Percentiles rank a stretch among this genome's conserved stretches.
Evolutionary conservation across 176 grass and related monocot genomes (phyloP).

Genomic region (Hsuehochloa calcarea): DNA sequence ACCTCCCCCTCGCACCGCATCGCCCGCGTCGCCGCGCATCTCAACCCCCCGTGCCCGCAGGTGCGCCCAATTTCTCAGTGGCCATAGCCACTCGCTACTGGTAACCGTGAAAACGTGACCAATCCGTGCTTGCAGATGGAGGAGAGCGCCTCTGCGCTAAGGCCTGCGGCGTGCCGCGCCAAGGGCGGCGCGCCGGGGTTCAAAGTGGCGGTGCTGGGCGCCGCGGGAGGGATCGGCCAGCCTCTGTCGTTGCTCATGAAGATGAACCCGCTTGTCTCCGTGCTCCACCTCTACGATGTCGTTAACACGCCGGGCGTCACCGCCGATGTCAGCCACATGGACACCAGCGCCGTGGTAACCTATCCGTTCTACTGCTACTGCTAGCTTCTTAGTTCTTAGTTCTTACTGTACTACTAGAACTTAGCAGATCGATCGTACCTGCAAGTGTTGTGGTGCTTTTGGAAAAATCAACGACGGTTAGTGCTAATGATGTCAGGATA

Average conservation of each 20-base stretch:
- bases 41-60: conserved; percentile 59
- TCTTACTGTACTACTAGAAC: neutral
- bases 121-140: conserved; percentile 26
- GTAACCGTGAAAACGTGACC: neutral
- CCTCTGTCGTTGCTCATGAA: conserved; percentile 93
- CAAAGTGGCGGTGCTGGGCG: conserved; percentile 85
- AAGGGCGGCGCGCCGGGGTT: conserved; percentile 92
- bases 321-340: conserved; percentile 94
- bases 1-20: conserved; percentile 52
- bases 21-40: conserved; percentile 71
- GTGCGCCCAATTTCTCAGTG: neutral
- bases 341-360: conserved; percentile 86
- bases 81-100: neutral
- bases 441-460: neutral
- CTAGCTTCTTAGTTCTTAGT: neutral
- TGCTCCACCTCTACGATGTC: conserved; percentile 94
- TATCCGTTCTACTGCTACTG: neutral
- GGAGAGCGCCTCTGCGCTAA: conserved; percentile 51
- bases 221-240: conserved; percentile 91
- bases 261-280: conserved; percentile 95
- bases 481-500: neutral
- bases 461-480: neutral
- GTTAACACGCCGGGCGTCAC: conserved; percentile 95
- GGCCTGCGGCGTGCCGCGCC: conserved; percentile 57
- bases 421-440: neutral